Conservation (phyloP, 176 grass and related monocot species). For the Aechmea fasciata region DNA sequence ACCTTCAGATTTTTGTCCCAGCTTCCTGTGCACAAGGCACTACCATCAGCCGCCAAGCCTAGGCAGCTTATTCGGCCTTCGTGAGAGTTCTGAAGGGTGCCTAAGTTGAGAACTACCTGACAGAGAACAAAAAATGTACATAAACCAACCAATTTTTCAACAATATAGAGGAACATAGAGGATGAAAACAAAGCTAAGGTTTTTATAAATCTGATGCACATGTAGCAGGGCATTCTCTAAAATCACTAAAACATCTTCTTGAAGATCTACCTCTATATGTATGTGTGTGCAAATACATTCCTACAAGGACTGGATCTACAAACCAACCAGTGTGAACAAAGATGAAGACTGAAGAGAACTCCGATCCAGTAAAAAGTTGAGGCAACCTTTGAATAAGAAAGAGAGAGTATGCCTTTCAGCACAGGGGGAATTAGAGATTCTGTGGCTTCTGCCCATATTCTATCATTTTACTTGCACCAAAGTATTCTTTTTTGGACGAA, state of each 20-base stretch:
- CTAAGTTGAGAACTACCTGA: slow-evolving; percentile 84
- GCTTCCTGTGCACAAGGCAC: slow-evolving; percentile 95
- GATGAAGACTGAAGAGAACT: not conserved
- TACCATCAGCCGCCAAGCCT: slow-evolving; percentile 87
- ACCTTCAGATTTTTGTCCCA: slow-evolving; percentile 99
- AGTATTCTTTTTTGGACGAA: slow-evolving; percentile 2
- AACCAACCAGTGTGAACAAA: not conserved
- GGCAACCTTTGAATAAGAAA: too few relatives aligned
- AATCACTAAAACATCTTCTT: too few relatives aligned
- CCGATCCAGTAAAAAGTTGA: too few relatives aligned
- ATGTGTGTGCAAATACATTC: too few relatives aligned
- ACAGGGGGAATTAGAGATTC: too few relatives aligned
- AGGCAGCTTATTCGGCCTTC: slow-evolving; percentile 83
- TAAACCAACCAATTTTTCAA: not conserved
- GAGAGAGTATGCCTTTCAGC: too few relatives aligned
- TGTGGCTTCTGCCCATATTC: not conserved
- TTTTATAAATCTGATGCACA: not conserved
- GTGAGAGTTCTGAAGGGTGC: slow-evolving; percentile 78
- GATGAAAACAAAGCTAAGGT: not conserved
- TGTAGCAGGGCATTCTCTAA: not conserved
- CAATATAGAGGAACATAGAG: not conserved
- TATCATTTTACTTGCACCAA: slow-evolving; percentile 15
- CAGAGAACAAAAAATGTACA: not conserved
- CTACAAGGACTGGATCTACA: too few relatives aligned
- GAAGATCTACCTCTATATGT: too few relatives aligned